phyloP scores from a whole-genome alignment of 192 early-diverging fungal genomes.

The Mortierella antarctica region DNA sequence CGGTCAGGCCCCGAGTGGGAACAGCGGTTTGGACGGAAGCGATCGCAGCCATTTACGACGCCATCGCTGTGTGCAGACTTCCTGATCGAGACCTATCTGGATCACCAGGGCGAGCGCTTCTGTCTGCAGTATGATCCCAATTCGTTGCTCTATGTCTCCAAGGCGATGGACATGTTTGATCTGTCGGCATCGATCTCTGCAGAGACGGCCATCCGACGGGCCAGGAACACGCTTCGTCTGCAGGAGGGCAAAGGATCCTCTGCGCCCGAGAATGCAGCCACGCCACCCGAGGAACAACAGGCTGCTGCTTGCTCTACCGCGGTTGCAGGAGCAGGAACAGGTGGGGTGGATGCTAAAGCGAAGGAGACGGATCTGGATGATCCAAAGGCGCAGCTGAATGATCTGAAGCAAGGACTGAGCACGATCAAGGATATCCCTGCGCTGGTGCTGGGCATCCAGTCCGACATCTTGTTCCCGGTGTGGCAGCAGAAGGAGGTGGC shows the following conservation, averaged over 20 bases:
- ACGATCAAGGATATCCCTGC: constrained; percentile 77
- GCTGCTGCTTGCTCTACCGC: constrained; percentile 14
- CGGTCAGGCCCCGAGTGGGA: constrained; percentile 99
- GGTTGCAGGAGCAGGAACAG: background rate
- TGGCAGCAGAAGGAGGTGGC: constrained; percentile 98
- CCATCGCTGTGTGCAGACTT: constrained; percentile 93
- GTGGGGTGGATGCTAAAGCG: background rate
- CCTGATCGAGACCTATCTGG: constrained; percentile 94
- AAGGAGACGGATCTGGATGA: constrained; percentile 37
- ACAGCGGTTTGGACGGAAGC: constrained; percentile 89
- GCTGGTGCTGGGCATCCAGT: constrained; percentile 93
- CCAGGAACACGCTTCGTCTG: constrained; percentile 42
- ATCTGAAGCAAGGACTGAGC: constrained; percentile 81
- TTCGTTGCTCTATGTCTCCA: constrained; percentile 92
- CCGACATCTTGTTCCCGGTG: constrained; percentile 94
- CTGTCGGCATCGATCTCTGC: constrained; percentile 72
- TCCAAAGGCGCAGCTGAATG: constrained; percentile 61
- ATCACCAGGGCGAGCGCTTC: constrained; percentile 96
- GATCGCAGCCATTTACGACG: constrained; percentile 75
- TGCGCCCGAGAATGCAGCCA: constrained; percentile 35
- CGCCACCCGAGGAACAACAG: constrained; percentile 23
- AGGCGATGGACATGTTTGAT: constrained; percentile 99
- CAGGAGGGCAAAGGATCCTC: constrained; percentile 35
- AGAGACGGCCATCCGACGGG: constrained; percentile 55
- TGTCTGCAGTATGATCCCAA: constrained; percentile 95